Conservation (phyloP, 2,329 filamentous ascomycete species). For the Fusarium sp. region DNA sequence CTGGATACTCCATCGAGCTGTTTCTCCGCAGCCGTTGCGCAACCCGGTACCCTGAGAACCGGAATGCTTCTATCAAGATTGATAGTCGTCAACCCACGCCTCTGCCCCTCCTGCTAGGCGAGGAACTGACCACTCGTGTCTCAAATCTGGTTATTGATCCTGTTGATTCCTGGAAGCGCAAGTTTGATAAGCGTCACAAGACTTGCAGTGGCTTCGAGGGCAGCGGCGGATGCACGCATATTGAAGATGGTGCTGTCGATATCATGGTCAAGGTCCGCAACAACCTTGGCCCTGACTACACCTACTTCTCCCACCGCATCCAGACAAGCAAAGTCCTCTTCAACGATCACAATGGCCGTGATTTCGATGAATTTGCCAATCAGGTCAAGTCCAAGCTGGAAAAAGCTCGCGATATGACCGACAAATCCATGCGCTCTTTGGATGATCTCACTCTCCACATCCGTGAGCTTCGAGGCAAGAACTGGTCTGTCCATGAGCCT, state of each 20-base stretch:
- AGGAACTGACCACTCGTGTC: slow-evolving; percentile 64
- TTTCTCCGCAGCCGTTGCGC: slow-evolving; percentile 61
- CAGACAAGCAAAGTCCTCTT: slow-evolving; percentile 64
- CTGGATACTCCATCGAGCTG: slow-evolving; percentile 67
- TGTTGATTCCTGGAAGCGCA: slow-evolving; percentile 59
- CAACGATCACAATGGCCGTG: slow-evolving; percentile 57
- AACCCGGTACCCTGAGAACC: slow-evolving; percentile 56
- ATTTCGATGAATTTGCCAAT: slow-evolving; percentile 63
- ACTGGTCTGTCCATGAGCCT: slow-evolving; percentile 65
- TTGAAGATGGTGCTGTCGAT: slow-evolving; percentile 62
- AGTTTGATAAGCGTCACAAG: slow-evolving; percentile 59
- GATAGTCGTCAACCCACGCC: slow-evolving; percentile 65
- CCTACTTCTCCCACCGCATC: slow-evolving; percentile 61
- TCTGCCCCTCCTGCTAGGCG: slow-evolving; percentile 62
- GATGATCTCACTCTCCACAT: slow-evolving; percentile 67
- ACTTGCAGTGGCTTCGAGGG: slow-evolving; percentile 56
- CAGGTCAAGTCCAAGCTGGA: slow-evolving; percentile 57
- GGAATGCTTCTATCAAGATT: slow-evolving; percentile 57
- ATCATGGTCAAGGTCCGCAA: slow-evolving; percentile 65
- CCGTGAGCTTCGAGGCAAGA: slow-evolving; percentile 61
- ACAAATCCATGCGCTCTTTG: slow-evolving; percentile 58
- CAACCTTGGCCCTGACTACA: slow-evolving; percentile 65
- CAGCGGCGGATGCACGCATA: slow-evolving; percentile 57
- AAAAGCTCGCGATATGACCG: slow-evolving; percentile 58
- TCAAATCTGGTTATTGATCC: slow-evolving; percentile 60